phyloP scores from a whole-genome alignment of 1,284 basidiomycete species.

The Ustilago tritici region DNA sequence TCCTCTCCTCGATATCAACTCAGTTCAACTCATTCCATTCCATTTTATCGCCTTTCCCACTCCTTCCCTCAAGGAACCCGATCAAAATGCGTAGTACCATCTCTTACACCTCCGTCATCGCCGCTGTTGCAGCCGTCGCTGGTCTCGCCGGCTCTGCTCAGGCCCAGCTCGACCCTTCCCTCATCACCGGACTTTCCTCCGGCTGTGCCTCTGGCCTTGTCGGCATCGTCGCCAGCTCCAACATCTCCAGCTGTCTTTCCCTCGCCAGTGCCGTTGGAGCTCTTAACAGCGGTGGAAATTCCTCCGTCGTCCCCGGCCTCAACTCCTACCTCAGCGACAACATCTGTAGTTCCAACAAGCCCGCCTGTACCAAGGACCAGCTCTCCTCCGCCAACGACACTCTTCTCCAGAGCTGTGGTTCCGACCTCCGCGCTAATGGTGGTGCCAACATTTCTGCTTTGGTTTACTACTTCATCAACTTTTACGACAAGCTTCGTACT shows the following conservation, averaged over 20 bases:
- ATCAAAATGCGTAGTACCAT: constrained; percentile 28
- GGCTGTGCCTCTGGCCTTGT: constrained; percentile 30
- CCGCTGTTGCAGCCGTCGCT: constrained; percentile 19
- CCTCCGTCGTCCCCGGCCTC: constrained; percentile 34
- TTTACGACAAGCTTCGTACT: constrained; percentile 31
- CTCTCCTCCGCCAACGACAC: constrained; percentile 36
- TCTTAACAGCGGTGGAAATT: constrained; percentile 32
- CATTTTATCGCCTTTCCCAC: not conserved
- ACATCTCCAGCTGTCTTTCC: constrained; percentile 40
- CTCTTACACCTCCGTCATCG: constrained; percentile 21
- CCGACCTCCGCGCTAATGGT: constrained; percentile 16
- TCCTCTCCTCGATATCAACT: not conserved
- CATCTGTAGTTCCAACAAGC: constrained; percentile 35
- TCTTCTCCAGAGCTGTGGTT: constrained; percentile 33
- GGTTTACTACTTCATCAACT: constrained; percentile 44
- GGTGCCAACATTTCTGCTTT: constrained; percentile 35
- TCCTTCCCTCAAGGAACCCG: not conserved
- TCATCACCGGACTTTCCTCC: constrained; percentile 46
- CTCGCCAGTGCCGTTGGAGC: constrained; percentile 42
- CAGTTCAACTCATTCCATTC: not conserved
- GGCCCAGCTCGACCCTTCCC: constrained; percentile 47
- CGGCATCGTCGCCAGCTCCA: constrained; percentile 37
- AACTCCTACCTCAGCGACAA: constrained; percentile 25
- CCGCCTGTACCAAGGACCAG: constrained; percentile 20
- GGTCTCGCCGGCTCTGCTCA: constrained; percentile 16